Evolutionary conservation across 2,329 filamentous ascomycete genomes (phyloP).

Genomic region (Metarhizium brunneum): DNA sequence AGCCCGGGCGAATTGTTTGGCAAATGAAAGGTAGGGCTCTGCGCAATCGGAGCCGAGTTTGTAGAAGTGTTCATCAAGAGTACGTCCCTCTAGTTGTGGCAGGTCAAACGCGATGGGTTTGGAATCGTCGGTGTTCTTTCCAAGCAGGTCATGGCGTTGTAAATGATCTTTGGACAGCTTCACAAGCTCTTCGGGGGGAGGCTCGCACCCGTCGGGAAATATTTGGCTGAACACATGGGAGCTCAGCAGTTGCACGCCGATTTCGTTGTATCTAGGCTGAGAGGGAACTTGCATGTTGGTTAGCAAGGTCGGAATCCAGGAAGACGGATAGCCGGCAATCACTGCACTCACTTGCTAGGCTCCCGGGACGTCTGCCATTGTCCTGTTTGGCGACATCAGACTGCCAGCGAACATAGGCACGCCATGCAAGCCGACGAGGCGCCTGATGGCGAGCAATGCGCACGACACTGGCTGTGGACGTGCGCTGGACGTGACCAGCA

Average conservation of each 20-base stretch:
- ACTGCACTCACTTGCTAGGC: conserved; percentile 31
- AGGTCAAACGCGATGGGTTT: conserved; percentile 79
- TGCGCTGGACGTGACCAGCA: conserved; percentile 29
- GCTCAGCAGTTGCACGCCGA: conserved; percentile 91
- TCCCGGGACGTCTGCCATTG: conserved; percentile 13
- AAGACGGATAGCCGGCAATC: neutral
- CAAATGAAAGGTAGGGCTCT: conserved; percentile 69
- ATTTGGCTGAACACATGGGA: conserved; percentile 73
- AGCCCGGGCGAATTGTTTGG: conserved; percentile 63
- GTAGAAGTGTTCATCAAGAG: conserved; percentile 89
- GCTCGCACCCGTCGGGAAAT: conserved; percentile 51
- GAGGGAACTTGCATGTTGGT: conserved; percentile 30
- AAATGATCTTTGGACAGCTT: conserved; percentile 76
- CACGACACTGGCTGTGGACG: conserved; percentile 36
- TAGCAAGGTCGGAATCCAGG: neutral
- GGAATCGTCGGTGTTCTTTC: conserved; percentile 75
- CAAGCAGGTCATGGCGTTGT: conserved; percentile 73
- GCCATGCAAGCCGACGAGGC: conserved; percentile 26
- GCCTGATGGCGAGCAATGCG: conserved; percentile 41
- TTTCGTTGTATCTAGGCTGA: conserved; percentile 73
- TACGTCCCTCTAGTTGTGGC: conserved; percentile 66
- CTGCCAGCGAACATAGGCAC: conserved; percentile 35
- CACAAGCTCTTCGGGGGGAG: conserved; percentile 63
- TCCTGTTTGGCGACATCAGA: conserved; percentile 22
- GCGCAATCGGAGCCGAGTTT: conserved; percentile 78